These are phyloP conservation scores for Fusarium sacchari DNA, from an alignment of 2,329 filamentous ascomycete species.

Conservation along the genomic window DNA sequence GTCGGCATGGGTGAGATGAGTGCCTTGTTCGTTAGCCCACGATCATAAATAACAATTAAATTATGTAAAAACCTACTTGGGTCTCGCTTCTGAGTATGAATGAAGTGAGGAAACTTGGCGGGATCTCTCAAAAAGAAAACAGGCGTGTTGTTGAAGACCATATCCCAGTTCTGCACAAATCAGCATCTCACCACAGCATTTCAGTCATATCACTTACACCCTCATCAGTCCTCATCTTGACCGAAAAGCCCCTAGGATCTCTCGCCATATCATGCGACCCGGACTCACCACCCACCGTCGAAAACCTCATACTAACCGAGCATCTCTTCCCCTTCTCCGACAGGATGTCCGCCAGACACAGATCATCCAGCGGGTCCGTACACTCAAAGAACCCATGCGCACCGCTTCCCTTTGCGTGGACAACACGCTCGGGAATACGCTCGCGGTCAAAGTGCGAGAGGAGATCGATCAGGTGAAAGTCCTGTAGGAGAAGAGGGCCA, in stretches of 20 bases:
- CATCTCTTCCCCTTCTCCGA: slow-evolving; percentile 74
- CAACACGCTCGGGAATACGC: slow-evolving; percentile 69
- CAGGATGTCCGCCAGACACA: slow-evolving; percentile 64
- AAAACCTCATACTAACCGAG: slow-evolving; percentile 74
- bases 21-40: slow-evolving; percentile 43
- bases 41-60: fast-evolving
- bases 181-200: neutral
- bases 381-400: slow-evolving; percentile 65
- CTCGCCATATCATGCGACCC: slow-evolving; percentile 77
- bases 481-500: slow-evolving; percentile 66
- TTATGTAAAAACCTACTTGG: slow-evolving; percentile 49
- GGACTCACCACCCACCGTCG: slow-evolving; percentile 78
- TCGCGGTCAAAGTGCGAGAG: slow-evolving; percentile 70
- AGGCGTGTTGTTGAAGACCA: slow-evolving; percentile 65
- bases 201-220: neutral
- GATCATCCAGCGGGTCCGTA: slow-evolving; percentile 60
- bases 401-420: slow-evolving; percentile 68
- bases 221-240: slow-evolving; percentile 74
- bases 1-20: slow-evolving; percentile 62
- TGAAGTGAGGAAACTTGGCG: slow-evolving; percentile 77
- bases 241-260: slow-evolving; percentile 76
- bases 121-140: slow-evolving; percentile 81
- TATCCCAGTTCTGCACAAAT: neutral
- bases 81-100: slow-evolving; percentile 80
- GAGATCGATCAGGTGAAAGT: slow-evolving; percentile 70